These are phyloP conservation scores for Tylopilus sp. DNA, from an alignment of 768 basidiomycete genomes.

Conservation along the genomic window DNA sequence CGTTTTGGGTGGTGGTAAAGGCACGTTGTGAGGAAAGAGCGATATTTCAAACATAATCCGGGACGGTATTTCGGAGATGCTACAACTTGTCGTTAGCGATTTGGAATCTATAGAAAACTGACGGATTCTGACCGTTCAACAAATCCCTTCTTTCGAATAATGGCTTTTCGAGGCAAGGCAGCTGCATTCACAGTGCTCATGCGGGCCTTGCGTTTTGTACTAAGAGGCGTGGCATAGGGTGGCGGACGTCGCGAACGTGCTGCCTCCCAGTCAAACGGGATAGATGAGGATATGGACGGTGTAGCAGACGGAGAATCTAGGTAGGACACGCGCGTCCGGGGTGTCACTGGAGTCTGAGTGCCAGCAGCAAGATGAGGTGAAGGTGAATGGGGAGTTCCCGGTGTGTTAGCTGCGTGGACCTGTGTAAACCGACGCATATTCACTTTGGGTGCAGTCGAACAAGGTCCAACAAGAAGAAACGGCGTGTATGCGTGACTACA, in stretches of 20 bases:
- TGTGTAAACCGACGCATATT: conserved; percentile 58
- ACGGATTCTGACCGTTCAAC: conserved; percentile 49
- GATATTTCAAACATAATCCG: conserved; percentile 74
- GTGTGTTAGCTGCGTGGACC: conserved; percentile 37
- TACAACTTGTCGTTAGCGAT: conserved; percentile 29
- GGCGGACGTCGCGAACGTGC: conserved; percentile 66
- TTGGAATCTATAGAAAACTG: conserved; percentile 3
- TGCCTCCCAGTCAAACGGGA: conserved; percentile 87
- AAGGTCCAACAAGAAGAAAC: conserved; percentile 7
- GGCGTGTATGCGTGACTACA: conserved; percentile 16
- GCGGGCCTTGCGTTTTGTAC: conserved; percentile 42
- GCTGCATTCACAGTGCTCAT: conserved; percentile 29
- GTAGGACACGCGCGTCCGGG: conserved; percentile 47
- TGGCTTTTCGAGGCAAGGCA: conserved; percentile 42
- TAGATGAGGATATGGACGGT: conserved; percentile 71
- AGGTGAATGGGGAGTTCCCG: conserved; percentile 41
- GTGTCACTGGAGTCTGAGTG: conserved; percentile 43
- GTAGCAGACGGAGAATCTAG: conserved; percentile 61
- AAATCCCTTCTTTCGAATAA: conserved; percentile 62
- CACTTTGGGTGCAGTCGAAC: conserved; percentile 33
- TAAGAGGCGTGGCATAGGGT: conserved; percentile 64
- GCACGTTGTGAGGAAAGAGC: conserved; percentile 77
- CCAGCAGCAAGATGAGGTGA: conserved; percentile 30
- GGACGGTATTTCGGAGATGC: conserved; percentile 65
- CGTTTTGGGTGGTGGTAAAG: conserved; percentile 63